These are phyloP conservation scores for Amanita pallidorosea DNA, from an alignment of 768 basidiomycete genomes.

Conservation along the genomic window DNA sequence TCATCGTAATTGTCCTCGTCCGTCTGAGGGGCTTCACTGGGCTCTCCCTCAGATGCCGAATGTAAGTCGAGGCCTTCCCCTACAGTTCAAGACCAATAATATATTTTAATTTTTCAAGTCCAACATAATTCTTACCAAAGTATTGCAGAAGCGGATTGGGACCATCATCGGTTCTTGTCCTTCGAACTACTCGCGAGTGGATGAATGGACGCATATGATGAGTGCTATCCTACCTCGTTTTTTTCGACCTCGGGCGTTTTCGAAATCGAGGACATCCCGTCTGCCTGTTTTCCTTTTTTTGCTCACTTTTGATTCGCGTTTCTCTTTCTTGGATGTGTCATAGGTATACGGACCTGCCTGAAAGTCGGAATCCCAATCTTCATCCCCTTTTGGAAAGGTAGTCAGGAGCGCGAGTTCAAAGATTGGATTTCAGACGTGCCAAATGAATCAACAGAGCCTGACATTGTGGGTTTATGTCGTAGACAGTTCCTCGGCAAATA, in stretches of 20 bases:
- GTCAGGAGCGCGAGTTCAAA: background rate
- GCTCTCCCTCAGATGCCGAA: conserved; percentile 39
- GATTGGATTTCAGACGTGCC: background rate
- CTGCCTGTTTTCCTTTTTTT: background rate
- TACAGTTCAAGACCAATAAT: conserved; percentile 7
- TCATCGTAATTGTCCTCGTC: conserved; percentile 15
- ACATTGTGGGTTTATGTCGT: background rate
- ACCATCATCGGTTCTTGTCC: conserved; percentile 4
- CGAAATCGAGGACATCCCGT: background rate
- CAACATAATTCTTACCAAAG: conserved; percentile 29
- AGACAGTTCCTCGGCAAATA: background rate
- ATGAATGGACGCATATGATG: background rate
- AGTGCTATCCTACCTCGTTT: conserved; percentile 5
- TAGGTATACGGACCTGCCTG: conserved; percentile 1
- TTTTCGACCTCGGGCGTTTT: conserved; percentile 1
- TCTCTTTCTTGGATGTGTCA: background rate
- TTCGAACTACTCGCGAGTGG: background rate
- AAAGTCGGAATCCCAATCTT: conserved; percentile 3
- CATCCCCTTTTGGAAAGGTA: background rate
- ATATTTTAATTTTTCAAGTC: background rate
- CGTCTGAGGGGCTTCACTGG: conserved; percentile 15
- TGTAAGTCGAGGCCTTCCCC: conserved; percentile 36
- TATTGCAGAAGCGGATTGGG: conserved; percentile 37
- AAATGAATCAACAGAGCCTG: background rate
- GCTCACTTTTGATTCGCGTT: background rate